Conservation (phyloP, 768 basidiomycete species). For the Lepiota brunneoincarnata region DNA sequence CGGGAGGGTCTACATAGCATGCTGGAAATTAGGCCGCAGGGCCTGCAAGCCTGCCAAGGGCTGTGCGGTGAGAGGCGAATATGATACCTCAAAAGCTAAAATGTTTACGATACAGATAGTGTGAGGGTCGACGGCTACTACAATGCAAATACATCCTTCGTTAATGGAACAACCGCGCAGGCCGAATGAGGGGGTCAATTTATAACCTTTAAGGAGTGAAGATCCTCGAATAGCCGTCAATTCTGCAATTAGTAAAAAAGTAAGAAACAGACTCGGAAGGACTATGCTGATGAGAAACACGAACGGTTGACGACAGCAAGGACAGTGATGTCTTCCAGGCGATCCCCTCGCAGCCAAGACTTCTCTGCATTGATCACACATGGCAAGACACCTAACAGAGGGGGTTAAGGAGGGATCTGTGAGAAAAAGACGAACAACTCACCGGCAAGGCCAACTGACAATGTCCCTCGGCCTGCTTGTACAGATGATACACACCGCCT, state of each 20-base stretch:
- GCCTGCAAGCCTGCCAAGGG: too few species aligned
- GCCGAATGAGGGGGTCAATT: too few species aligned
- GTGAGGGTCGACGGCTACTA: not conserved
- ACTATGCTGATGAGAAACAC: slow-evolving; percentile 18
- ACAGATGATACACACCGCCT: slow-evolving; percentile 63
- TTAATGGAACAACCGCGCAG: not conserved
- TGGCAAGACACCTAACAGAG: slow-evolving; percentile 44
- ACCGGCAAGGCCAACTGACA: slow-evolving; percentile 88
- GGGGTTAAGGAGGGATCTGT: slow-evolving; percentile 15
- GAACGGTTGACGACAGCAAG: slow-evolving; percentile 59
- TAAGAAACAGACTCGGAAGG: slow-evolving; percentile 18
- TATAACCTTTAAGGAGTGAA: slow-evolving; percentile 52
- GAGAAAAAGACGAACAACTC: slow-evolving; percentile 14
- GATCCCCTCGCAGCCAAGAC: slow-evolving; percentile 53
- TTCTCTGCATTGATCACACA: slow-evolving; percentile 67
- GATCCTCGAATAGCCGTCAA: slow-evolving; percentile 60
- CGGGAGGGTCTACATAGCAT: too few species aligned
- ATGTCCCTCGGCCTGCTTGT: slow-evolving; percentile 65
- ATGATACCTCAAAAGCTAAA: too few species aligned
- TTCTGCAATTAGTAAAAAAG: slow-evolving; percentile 17
- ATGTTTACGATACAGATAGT: too few species aligned
- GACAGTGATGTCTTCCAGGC: slow-evolving; percentile 60
- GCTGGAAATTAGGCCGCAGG: too few species aligned
- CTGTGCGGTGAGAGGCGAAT: too few species aligned
- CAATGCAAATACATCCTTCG: not conserved